Base-by-base conservation (phyloP, 2,329 filamentous ascomycete genomes). In the Stachybotrys chartarum region DNA sequence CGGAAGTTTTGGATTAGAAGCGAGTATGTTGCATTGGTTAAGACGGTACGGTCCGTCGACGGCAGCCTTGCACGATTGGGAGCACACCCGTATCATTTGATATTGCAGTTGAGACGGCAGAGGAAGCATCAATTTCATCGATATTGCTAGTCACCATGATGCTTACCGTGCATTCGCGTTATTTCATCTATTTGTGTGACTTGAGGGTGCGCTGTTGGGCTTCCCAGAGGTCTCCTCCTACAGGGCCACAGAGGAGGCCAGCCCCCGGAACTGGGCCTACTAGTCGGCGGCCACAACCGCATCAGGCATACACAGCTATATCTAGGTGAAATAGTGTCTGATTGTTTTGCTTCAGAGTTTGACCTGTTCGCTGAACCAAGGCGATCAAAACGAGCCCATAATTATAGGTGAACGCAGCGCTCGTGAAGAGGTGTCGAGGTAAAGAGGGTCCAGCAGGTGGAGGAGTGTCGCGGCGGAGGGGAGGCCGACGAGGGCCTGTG, bases 341-440 rank as follows among this genome's bases (percentile, higher is more conserved):
- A 55, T 30, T 45, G 17, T 7, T 6, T 1, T 16, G 16, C 7
- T 56, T 54, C 18, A 50, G 44, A 24, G 39, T 46, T 32, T 52
- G 35, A 54, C 66, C 49, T 72, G 75, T 70, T 73, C 75, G 70
- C 59, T 72, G 59, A 55, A 48, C 52, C 55, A 51, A 47, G 70
- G 69, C 73, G 84, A 83, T 72, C 74, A 76, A 65, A 85, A 85
- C 65, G 79, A 89, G 85, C 82, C 82, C 78, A 85, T 84, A 77
- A 80, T 88, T 71, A 75, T 72, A 66, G 71, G 70, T 68, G 63
- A 73, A 73, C 51, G 31, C 53, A 55, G 30, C 52, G 54, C 55
- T 58, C 39, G 68, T 64, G 66, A 62, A 65, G 62, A 65, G 65
- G 64, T 60, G 60, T 60, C 64, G 60, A 55, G 62, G 64, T 63